A percentile compares a stretch with the other conserved stretches of the same genome.
These are phyloP conservation scores for Pulveroboletus ravenelii DNA, from an alignment of 768 basidiomycete species.

Conservation along the genomic window DNA sequence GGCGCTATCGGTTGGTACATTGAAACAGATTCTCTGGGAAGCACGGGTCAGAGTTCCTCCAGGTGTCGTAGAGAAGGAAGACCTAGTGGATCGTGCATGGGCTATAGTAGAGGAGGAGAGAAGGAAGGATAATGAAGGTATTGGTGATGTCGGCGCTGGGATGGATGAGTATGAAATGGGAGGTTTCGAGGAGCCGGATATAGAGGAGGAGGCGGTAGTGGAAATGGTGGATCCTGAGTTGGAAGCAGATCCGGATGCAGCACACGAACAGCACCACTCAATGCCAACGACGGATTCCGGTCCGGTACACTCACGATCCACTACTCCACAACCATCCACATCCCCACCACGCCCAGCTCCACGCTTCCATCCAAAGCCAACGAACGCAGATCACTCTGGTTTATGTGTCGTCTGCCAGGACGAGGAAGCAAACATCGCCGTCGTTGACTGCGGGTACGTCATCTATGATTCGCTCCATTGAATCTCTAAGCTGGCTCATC, in stretches of 20 bases:
- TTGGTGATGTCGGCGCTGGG: constrained; percentile 5
- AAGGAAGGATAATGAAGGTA: constrained; percentile 45
- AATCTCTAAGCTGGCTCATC: neutral
- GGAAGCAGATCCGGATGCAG: constrained; percentile 3
- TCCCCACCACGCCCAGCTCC: constrained; percentile 13
- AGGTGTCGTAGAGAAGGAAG: constrained; percentile 75
- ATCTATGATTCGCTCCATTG: neutral
- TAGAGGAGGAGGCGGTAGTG: constrained; percentile 13
- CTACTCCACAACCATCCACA: constrained; percentile 14
- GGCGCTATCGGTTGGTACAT: constrained; percentile 58
- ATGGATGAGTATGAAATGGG: constrained; percentile 30
- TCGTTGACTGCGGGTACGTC: constrained; percentile 89
- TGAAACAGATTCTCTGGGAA: constrained; percentile 76
- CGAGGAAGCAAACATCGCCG: constrained; percentile 88
- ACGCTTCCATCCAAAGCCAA: constrained; percentile 22
- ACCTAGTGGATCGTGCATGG: constrained; percentile 69
- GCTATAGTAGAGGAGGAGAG: constrained; percentile 61
- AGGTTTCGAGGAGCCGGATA: constrained; percentile 17
- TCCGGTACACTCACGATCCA: constrained; percentile 4
- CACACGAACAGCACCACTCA: neutral
- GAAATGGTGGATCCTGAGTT: constrained; percentile 18
- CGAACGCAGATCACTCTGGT: constrained; percentile 56
- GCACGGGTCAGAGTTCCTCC: constrained; percentile 63
- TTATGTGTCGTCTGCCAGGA: constrained; percentile 92
- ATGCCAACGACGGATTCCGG: neutral